Percentiles rank a stretch among this genome's conserved stretches.
These are phyloP conservation scores for Hypoxylon fragiforme DNA, from an alignment of 495 filamentous ascomycete species.

Conservation along the genomic window DNA sequence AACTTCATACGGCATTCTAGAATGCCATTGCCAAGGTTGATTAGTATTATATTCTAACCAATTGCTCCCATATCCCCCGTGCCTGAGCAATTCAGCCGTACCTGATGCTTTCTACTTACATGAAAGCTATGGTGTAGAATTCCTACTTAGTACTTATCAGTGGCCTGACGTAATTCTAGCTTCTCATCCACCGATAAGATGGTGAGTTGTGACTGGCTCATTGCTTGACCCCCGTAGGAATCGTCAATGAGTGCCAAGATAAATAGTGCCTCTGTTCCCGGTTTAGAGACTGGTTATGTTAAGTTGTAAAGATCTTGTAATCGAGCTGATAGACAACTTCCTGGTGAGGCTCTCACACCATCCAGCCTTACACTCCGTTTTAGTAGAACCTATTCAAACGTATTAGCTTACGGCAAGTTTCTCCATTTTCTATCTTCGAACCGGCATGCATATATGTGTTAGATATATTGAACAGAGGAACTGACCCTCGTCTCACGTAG, in stretches of 20 bases:
- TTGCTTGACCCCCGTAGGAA: slow-evolving; percentile 11
- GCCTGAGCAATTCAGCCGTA: slow-evolving; percentile 27
- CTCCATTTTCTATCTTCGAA: too few species aligned
- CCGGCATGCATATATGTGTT: too few species aligned
- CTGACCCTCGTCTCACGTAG: too few species aligned
- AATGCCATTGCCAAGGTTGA: neutral
- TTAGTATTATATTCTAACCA: neutral
- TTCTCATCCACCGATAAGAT: slow-evolving; percentile 38
- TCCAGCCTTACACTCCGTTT: too few species aligned
- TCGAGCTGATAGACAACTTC: too few species aligned
- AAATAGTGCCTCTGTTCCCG: slow-evolving; percentile 10
- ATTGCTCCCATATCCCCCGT: slow-evolving; percentile 11
- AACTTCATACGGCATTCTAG: slow-evolving; percentile 19
- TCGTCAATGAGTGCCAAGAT: slow-evolving; percentile 21
- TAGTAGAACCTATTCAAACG: too few species aligned
- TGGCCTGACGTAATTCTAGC: slow-evolving; percentile 40
- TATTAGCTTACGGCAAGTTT: too few species aligned
- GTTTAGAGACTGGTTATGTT: neutral
- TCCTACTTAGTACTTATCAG: slow-evolving; percentile 12
- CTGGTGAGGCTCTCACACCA: too few species aligned
- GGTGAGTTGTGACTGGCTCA: slow-evolving; percentile 22
- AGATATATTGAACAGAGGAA: too few species aligned
- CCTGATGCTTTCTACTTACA: slow-evolving; percentile 7
- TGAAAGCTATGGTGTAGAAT: slow-evolving; percentile 10
- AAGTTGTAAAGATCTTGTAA: too few species aligned